Percentiles rank a stretch among this genome's conserved stretches.
Conservation (phyloP, 352 stramenopile species). For the Phytophthora hybrid region DNA sequence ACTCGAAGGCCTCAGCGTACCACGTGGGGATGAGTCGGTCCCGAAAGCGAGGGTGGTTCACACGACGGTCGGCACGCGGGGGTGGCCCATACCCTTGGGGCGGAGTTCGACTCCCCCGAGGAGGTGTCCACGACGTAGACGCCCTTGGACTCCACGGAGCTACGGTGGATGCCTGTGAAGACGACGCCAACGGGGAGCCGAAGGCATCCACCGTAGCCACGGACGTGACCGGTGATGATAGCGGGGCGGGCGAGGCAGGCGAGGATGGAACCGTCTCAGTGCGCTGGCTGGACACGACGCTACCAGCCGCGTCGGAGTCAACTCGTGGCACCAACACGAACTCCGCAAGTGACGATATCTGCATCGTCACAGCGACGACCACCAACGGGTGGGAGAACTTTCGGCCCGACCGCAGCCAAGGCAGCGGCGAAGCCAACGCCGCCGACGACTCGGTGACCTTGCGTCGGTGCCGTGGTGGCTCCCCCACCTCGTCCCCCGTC, state of each 20-base stretch:
- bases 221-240: background rate
- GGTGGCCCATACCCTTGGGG: no score
- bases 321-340: background rate
- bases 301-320: background rate
- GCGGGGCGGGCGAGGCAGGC: background rate
- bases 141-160: background rate
- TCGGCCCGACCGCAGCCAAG: background rate
- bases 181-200: background rate
- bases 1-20: background rate
- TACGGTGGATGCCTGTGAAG: background rate
- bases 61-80: background rate
- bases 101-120: background rate
- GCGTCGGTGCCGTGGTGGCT: no score
- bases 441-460: no score
- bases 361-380: background rate
- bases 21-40: background rate
- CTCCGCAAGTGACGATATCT: background rate
- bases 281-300: background rate
- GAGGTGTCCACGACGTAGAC: background rate
- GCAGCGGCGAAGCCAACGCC: background rate
- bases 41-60: background rate
- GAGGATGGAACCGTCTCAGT: background rate
- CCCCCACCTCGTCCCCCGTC: no score
- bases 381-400: background rate
- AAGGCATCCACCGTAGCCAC: background rate